Evolutionary conservation across 208 protist genomes (phyloP), one percentile per base, ranked within the genome.

Genomic region (Phytomonas francai): DNA sequence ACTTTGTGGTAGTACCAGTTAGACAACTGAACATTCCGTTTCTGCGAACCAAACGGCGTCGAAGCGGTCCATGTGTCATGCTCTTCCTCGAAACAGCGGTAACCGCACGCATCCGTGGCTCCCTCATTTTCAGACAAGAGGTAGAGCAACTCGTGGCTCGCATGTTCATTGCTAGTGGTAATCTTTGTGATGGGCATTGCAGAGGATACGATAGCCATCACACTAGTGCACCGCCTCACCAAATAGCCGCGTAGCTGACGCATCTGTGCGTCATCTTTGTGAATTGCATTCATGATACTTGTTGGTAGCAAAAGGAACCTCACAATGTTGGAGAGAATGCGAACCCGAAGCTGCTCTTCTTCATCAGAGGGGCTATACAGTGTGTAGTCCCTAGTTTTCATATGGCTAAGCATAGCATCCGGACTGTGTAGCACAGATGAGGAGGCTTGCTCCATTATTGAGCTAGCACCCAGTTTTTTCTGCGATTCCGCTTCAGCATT

Each of bases 271-370:
- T 77, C 65, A 30, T 68, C 66, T 29, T 45, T 11, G 51, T 66
- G 77, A 39, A 72, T 72, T 33, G 74, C 67, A 59, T 76, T 84
- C 64, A 92, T 79, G 32, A 91, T 76, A 76, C 88, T 91, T 28
- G 76, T 88, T 9, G 85, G 88, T 42, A 88, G 74, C 39, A 94
- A 70, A 30, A 94, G 81, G 36, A 94, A 85, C 59, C 88, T 88
- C 33, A 92, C 72, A 68, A 94, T 85, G 74, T 94, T 91, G n/a
- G 73, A 29, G 51, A 78, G 79, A 45, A 91, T 80, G 34, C 71
- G 62, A 42, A 92, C 66, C 22, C 85, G 85, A 57, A 91, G 73
- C 42, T 74, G 73, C 65, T 92, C 88, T 71, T 94, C 88, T 34
- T 87, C 82, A 2, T 60, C 68, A 0, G 82, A 88, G 25, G 84